Evolutionary conservation across 2,329 filamentous ascomycete genomes (phyloP).

Genomic region (Endocalyx cinctus): DNA sequence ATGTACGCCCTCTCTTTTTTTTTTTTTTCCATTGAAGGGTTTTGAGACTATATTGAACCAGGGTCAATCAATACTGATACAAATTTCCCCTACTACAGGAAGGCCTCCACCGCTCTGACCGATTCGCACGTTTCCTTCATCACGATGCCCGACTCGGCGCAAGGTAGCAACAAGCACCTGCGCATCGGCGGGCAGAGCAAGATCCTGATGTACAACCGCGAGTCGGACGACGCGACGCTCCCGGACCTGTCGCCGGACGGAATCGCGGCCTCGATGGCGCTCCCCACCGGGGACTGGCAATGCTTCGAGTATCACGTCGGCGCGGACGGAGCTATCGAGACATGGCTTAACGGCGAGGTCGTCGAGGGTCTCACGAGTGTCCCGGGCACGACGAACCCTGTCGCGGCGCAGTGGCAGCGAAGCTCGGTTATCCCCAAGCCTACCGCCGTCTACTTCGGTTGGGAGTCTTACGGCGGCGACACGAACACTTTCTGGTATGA

Average conservation of each 20-base stretch:
- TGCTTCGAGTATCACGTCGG: conserved; percentile 60
- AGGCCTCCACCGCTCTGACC: conserved; percentile 52
- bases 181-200: conserved; percentile 57
- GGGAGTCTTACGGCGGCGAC: conserved; percentile 59
- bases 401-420: conserved; percentile 49
- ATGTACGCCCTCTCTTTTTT: conserved; percentile 49
- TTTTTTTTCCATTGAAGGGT: too few relatives aligned
- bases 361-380: conserved; percentile 48
- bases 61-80: neutral
- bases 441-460: conserved; percentile 55
- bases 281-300: conserved; percentile 48
- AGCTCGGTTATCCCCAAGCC: conserved; percentile 46
- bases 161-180: conserved; percentile 53
- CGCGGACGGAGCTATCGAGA: conserved; percentile 54
- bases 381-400: conserved; percentile 42
- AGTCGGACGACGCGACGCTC: conserved; percentile 57
- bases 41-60: too few relatives aligned
- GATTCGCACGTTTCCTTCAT: conserved; percentile 59
- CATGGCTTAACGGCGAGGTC: conserved; percentile 51
- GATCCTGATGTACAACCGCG: conserved; percentile 62
- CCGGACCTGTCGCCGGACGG: conserved; percentile 57
- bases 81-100: conserved; percentile 31
- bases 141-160: conserved; percentile 56
- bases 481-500: conserved; percentile 61
- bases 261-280: conserved; percentile 47